These are phyloP conservation scores for Cytospora paraplurivora DNA, from an alignment of 2,329 filamentous ascomycete genomes.

Conservation along the genomic window DNA sequence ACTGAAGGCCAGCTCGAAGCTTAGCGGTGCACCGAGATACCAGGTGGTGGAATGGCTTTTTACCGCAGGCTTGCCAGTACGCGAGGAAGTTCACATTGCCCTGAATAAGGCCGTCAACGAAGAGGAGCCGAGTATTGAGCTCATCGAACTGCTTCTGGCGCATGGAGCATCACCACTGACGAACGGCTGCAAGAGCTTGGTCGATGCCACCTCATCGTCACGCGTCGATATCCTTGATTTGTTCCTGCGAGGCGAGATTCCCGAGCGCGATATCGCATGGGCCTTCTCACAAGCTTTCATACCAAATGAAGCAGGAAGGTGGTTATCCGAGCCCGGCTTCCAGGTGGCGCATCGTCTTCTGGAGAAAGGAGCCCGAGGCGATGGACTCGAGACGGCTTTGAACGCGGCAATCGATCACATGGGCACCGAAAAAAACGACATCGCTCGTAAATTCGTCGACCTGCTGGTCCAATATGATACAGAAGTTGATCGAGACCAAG, in stretches of 20 bases:
- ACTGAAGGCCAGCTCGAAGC: constrained; percentile 56
- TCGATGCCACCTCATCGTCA: constrained; percentile 49
- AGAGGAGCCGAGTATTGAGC: constrained; percentile 50
- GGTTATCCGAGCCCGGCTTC: constrained; percentile 52
- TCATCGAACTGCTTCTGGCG: constrained; percentile 51
- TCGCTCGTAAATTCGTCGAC: constrained; percentile 51
- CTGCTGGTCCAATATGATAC: constrained; percentile 45
- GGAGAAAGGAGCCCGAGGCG: constrained; percentile 50
- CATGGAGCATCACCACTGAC: constrained; percentile 55
- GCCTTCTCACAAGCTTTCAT: constrained; percentile 50
- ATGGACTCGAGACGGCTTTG: constrained; percentile 49
- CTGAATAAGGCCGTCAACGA: constrained; percentile 57
- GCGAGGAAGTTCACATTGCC: constrained; percentile 53
- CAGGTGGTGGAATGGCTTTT: constrained; percentile 54
- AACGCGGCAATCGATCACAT: constrained; percentile 49
- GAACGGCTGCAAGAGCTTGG: constrained; percentile 55
- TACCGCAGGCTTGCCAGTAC: constrained; percentile 50
- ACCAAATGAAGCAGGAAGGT: constrained; percentile 42
- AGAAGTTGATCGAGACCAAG: constrained; percentile 53
- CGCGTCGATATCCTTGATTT: constrained; percentile 44
- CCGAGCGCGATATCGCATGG: constrained; percentile 46
- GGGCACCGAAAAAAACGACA: constrained; percentile 40
- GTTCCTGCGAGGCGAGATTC: constrained; percentile 46
- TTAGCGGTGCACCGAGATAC: constrained; percentile 51
- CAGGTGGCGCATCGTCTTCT: constrained; percentile 52